Percentiles rank a stretch among this genome's conserved stretches.
Evolutionary conservation across 1,139 yeast species (phyloP).

Genomic region (Geotrichum fermentans): DNA sequence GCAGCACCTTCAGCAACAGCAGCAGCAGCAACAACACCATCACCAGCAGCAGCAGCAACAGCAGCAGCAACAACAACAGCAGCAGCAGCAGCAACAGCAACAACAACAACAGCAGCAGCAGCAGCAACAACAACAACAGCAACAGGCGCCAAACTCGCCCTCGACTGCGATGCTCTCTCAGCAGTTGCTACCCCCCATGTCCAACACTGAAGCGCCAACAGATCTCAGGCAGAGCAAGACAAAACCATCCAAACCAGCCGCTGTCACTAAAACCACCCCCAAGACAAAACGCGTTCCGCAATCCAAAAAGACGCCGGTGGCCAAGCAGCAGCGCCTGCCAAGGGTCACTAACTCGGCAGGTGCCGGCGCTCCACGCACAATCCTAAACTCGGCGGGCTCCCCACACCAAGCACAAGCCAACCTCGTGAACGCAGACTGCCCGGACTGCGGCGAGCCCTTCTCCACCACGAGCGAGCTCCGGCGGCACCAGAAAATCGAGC

Average conservation of each 20-base stretch:
- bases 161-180: slow-evolving; percentile 4
- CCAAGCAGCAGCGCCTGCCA: background rate
- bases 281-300: background rate
- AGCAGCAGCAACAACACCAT: slow-evolving; percentile 3
- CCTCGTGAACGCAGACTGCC: slow-evolving; percentile 3
- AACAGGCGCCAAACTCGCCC: background rate
- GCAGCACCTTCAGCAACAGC: slow-evolving; percentile 3
- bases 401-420: background rate
- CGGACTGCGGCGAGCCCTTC: slow-evolving; percentile 26
- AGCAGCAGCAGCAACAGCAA: slow-evolving; percentile 1
- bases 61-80: slow-evolving; percentile 6
- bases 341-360: background rate
- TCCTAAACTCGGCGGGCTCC: background rate
- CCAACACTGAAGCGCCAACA: background rate
- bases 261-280: background rate
- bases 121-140: slow-evolving; percentile 1
- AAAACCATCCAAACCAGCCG: background rate
- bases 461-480: slow-evolving; percentile 27
- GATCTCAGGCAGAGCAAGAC: background rate
- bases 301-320: background rate
- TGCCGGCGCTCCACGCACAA: background rate
- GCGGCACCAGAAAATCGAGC: slow-evolving; percentile 28
- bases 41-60: slow-evolving; percentile 4
- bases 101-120: slow-evolving; percentile 3
- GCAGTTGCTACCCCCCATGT: slow-evolving; percentile 8